These are phyloP conservation scores for Salinomyces thailandicus DNA, from an alignment of 2,329 filamentous ascomycete species.

Conservation along the genomic window DNA sequence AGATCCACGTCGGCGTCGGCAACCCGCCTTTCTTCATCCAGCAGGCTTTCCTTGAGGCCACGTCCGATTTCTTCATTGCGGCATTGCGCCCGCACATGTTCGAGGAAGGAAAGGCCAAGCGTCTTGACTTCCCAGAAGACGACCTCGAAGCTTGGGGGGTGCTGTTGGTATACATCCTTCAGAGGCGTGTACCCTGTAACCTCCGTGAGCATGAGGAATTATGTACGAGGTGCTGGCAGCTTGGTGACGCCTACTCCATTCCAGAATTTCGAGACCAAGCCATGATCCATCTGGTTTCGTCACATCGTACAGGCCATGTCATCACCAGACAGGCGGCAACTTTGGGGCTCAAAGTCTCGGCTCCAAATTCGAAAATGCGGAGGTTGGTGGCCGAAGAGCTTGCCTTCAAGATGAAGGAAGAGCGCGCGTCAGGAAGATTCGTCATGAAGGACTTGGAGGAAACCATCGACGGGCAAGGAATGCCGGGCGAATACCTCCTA, in stretches of 20 bases:
- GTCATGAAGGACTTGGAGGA: too few relatives aligned
- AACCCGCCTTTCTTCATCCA: not conserved
- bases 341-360: too few relatives aligned
- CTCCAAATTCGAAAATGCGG: too few relatives aligned
- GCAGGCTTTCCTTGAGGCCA: not conserved
- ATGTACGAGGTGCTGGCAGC: not conserved
- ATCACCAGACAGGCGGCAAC: too few relatives aligned
- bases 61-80: not conserved
- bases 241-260: conserved; percentile 1
- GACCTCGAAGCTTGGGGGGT: not conserved
- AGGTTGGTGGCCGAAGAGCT: too few relatives aligned
- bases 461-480: too few relatives aligned
- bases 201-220: not conserved
- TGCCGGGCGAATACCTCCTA: too few relatives aligned
- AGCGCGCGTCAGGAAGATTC: too few relatives aligned
- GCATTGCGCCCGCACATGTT: not conserved
- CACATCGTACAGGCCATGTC: too few relatives aligned
- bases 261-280: not conserved
- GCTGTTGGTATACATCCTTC: not conserved
- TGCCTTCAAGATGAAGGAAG: too few relatives aligned
- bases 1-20: too few relatives aligned
- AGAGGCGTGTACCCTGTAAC: not conserved
- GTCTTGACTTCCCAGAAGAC: not conserved
- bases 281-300: too few relatives aligned
- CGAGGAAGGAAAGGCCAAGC: not conserved